Conservation (phyloP, 139 green algal species). For the Chlorella sp. region DNA sequence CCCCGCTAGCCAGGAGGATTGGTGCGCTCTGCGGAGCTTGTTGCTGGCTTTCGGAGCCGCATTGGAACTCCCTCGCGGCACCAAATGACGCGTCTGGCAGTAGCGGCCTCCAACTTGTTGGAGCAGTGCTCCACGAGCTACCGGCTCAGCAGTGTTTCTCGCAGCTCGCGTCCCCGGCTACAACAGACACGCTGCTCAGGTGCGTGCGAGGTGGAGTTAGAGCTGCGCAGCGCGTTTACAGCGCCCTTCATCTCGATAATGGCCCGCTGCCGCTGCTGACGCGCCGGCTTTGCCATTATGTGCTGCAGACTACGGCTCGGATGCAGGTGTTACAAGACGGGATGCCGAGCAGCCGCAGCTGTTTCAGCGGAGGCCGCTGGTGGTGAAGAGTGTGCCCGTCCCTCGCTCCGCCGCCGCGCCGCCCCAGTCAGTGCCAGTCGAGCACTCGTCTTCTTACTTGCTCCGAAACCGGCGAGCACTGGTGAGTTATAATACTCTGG, state of each 20-base stretch:
- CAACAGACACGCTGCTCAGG: slow-evolving; percentile 15
- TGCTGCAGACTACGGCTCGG: not conserved
- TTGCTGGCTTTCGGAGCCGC: no score
- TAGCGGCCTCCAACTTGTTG: no score
- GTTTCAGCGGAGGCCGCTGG: not conserved
- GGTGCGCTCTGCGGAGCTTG: no score
- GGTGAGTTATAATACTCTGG: not conserved
- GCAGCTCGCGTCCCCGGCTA: no score
- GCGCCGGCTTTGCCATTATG: not conserved
- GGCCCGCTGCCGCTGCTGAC: not conserved
- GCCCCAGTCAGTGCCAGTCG: slow-evolving; percentile 36
- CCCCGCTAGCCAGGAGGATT: no score
- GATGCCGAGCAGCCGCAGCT: not conserved
- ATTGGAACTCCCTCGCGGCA: no score
- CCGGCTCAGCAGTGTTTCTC: not conserved
- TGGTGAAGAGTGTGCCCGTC: slow-evolving; percentile 25
- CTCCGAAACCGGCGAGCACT: slow-evolving; percentile 16
- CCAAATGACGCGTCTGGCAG: no score
- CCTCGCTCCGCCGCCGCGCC: slow-evolving; percentile 22
- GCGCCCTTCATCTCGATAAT: not conserved
- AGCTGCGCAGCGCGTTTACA: not conserved
- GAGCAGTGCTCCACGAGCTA: slow-evolving; percentile 17
- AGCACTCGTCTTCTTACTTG: slow-evolving; percentile 43
- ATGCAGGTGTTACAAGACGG: not conserved
- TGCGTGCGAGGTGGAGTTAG: not conserved